Percentiles rank a stretch among this genome's conserved stretches.
These are phyloP conservation scores for Vitis hybrid DNA, from an alignment of 177 flowering plant genomes.

Conservation along the genomic window DNA sequence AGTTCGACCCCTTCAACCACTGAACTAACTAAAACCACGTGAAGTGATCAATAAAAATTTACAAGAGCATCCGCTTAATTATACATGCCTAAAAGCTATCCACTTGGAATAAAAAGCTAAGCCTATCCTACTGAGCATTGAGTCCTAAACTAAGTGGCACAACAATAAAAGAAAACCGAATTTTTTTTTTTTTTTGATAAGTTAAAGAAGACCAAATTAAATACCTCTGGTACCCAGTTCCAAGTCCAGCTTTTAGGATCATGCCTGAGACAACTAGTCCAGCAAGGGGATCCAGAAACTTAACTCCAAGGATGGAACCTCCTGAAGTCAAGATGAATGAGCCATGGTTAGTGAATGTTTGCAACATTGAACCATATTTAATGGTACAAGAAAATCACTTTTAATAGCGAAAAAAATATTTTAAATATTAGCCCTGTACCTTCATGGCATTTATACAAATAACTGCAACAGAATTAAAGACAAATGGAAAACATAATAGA, in stretches of 20 bases:
- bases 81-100: neutral
- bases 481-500: neutral
- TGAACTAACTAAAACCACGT: neutral
- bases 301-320: conserved; percentile 88
- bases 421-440: neutral
- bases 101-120: neutral
- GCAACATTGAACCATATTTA: neutral
- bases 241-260: conserved; percentile 93
- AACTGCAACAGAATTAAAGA: neutral
- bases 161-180: too few relatives aligned
- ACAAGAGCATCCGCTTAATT: neutral
- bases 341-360: conserved; percentile 7
- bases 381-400: neutral
- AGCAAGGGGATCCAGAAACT: conserved; percentile 92
- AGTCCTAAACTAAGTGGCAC: too few relatives aligned
- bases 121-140: neutral
- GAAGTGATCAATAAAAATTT: neutral
- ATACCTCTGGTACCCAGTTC: conserved; percentile 89
- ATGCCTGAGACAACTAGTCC: conserved; percentile 91
- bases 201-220: neutral
- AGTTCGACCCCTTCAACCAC: neutral
- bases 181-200: too few relatives aligned
- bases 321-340: conserved; percentile 42
- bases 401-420: neutral
- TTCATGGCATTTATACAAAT: neutral